phyloP scores from a whole-genome alignment of 73 alveolate species.

The Effrenium voratum region DNA sequence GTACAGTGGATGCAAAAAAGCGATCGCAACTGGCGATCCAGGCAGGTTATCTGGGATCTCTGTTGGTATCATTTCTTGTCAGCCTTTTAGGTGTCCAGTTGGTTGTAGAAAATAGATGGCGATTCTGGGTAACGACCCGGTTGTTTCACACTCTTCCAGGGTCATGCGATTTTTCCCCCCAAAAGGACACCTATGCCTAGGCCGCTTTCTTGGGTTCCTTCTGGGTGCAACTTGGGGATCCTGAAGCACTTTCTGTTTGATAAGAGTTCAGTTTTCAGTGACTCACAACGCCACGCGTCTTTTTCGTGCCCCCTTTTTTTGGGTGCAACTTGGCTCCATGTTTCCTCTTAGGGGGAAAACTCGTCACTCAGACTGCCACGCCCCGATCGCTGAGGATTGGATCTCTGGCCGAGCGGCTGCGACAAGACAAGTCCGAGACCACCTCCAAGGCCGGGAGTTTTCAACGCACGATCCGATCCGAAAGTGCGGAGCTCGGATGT shows the following conservation, averaged over 20 bases:
- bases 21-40: no score
- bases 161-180: no score
- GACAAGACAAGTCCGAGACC: constrained; percentile 93
- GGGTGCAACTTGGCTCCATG: neutral
- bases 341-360: neutral
- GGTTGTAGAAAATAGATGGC: no score
- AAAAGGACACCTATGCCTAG: neutral
- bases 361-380: neutral
- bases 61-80: no score
- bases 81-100: no score
- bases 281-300: neutral
- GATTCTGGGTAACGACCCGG: no score
- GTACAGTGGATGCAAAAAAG: no score
- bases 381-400: constrained; percentile 39
- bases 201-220: neutral
- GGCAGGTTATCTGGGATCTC: no score
- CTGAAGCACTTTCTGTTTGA: neutral
- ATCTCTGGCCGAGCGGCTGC: constrained; percentile 84
- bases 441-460: constrained; percentile 54
- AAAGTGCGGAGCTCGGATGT: no score
- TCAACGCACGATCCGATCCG: no score
- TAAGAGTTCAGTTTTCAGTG: neutral
- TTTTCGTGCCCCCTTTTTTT: neutral
- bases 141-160: no score
- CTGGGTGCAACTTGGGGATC: neutral